Base-by-base conservation (phyloP, 768 basidiomycete genomes). In the Glaciozyma antarctica region DNA sequence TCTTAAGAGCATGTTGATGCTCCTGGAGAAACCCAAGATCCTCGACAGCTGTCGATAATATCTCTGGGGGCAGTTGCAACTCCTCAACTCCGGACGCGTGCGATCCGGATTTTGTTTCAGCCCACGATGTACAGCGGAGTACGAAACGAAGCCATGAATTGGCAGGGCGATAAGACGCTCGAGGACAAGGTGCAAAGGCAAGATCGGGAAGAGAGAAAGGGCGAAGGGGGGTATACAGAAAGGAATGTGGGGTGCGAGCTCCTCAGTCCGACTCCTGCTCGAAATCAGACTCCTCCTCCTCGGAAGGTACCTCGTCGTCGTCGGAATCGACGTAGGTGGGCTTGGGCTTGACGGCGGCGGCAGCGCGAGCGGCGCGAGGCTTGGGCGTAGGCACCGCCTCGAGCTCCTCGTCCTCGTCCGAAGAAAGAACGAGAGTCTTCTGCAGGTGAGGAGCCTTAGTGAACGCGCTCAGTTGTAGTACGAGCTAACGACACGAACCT, bases 341-440 rank as follows among this genome's bases (percentile, higher is more conserved):
- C 28, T 32, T 38, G 24, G 34, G 32, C 54, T 55, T 38, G 28
- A 30, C 32, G 54, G 15, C 22, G 19, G 54, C 30, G 22, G 47
- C 51, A 28, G 51, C 51, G 9, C 51, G 51, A 28, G 51, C 51
- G 26, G 51, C 30, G 2, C 51, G 51, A 26, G 51, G 26, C 51
- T 52, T 52, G 26, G 51, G 51, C n/a, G 51, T 30, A 17, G 51
- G 30, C 8, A 26, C 24, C 6, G 26, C 24, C 26, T 16, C 51
- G 51, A 30, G 51, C 51, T 52, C 51, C 26, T 52, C 51, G 24
- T 52, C 51, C 51, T 52, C 51, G 51, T 52, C 51, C 16, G 30
- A 52, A 17, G 24, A 24, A 30, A 24, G n/a, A 5, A 26, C 51
- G 51, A 19, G 26, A 54, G 63, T 67, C 44, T 58, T 58, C 45